Percentiles rank a stretch among this genome's conserved stretches.
phyloP scores from a whole-genome alignment of 1,139 yeast genomes.

The Yamadazyma diospyri region DNA sequence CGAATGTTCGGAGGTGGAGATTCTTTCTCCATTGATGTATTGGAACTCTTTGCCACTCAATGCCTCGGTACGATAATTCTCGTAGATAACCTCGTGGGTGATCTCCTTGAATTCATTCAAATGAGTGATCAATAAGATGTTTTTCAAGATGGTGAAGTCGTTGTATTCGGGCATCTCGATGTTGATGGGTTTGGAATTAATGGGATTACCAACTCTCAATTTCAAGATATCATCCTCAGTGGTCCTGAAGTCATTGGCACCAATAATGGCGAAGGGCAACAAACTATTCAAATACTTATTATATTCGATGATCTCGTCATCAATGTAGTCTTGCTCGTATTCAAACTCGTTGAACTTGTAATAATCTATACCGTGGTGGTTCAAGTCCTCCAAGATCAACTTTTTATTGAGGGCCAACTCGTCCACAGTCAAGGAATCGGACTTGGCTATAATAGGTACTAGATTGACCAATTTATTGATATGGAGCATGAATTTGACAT shows the following conservation, averaged over 20 bases:
- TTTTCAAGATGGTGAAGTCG: conserved; percentile 64
- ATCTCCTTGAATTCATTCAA: conserved; percentile 70
- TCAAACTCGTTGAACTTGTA: conserved; percentile 49
- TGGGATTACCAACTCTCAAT: conserved; percentile 36
- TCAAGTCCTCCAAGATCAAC: conserved; percentile 42
- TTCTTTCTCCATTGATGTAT: conserved; percentile 25
- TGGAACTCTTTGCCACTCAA: conserved; percentile 49
- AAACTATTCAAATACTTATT: conserved; percentile 43
- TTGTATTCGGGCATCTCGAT: conserved; percentile 56
- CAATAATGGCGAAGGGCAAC: conserved; percentile 42
- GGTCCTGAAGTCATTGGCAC: conserved; percentile 42
- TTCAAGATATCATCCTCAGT: conserved; percentile 37
- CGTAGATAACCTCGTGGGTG: conserved; percentile 66
- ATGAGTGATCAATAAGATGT: conserved; percentile 71
- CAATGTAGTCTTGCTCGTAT: conserved; percentile 45
- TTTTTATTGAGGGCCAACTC: conserved; percentile 37
- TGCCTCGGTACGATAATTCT: conserved; percentile 68
- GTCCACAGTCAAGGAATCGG: conserved; percentile 37
- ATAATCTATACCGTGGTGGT: conserved; percentile 36
- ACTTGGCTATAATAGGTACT: conserved; percentile 42
- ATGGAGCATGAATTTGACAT: conserved; percentile 38
- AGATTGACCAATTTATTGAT: conserved; percentile 41
- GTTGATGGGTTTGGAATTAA: conserved; percentile 37
- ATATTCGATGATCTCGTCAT: conserved; percentile 48
- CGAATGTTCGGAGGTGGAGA: conserved; percentile 8